A percentile compares a stretch with the other conserved stretches of the same genome.
Conservation (phyloP, 2,329 filamentous ascomycete genomes). For the Calonectria multiphialidica region DNA sequence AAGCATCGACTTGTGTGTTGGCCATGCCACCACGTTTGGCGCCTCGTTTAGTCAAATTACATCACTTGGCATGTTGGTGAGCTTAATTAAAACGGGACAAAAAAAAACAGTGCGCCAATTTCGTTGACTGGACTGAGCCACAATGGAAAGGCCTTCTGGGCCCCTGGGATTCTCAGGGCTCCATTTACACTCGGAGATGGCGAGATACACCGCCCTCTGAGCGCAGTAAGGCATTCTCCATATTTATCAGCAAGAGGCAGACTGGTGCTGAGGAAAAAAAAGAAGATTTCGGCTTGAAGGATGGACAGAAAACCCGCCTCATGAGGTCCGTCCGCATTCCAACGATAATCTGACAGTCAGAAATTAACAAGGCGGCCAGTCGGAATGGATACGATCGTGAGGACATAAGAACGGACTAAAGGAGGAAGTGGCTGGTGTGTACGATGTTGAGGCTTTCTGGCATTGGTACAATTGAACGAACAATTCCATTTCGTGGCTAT, state of each 20-base stretch:
- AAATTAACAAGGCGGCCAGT: neutral
- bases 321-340: neutral
- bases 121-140: neutral
- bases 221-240: neutral
- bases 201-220: neutral
- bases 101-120: neutral
- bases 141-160: neutral
- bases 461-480: neutral
- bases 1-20: neutral
- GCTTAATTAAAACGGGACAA: too few species aligned
- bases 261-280: neutral
- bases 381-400: neutral
- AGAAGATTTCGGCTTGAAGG: neutral
- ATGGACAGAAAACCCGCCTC: neutral
- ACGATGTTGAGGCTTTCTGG: neutral
- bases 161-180: neutral
- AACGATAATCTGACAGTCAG: neutral
- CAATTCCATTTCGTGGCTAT: neutral
- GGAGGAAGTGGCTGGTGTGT: slow-evolving; percentile 1
- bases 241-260: neutral
- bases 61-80: neutral
- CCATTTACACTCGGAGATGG: neutral
- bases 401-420: neutral
- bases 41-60: neutral
- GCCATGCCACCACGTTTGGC: neutral